A percentile compares a stretch with the other conserved stretches of the same genome.
These are phyloP conservation scores for Xylaria bambusicola DNA, from an alignment of 495 filamentous ascomycete species.

Conservation along the genomic window DNA sequence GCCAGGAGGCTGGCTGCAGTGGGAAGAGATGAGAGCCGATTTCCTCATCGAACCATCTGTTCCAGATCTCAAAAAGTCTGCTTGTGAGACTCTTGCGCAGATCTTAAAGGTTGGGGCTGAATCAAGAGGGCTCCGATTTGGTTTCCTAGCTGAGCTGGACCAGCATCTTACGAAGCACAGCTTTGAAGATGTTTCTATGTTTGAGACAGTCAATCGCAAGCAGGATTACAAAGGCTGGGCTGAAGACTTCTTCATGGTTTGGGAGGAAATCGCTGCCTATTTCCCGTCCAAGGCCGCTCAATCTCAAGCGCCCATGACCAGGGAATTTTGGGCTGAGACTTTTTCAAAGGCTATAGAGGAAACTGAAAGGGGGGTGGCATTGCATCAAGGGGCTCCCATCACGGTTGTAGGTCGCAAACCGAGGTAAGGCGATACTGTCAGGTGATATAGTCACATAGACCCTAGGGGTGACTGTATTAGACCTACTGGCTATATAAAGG, in stretches of 20 bases:
- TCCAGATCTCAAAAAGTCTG: not conserved
- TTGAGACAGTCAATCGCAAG: not conserved
- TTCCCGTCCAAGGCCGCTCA: constrained; percentile 20
- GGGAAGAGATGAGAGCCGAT: constrained; percentile 10
- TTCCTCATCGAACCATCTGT: constrained; percentile 8
- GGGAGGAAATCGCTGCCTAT: constrained; percentile 24
- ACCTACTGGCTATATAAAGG: too few relatives aligned
- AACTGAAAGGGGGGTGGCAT: constrained; percentile 25
- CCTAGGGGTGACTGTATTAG: too few relatives aligned
- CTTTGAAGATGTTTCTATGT: not conserved
- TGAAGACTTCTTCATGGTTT: constrained; percentile 27
- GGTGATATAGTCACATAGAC: too few relatives aligned
- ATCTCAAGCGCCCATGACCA: constrained; percentile 20
- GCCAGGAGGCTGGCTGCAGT: constrained; percentile 20
- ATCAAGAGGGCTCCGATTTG: not conserved
- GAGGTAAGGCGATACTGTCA: too few relatives aligned
- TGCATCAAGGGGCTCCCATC: constrained; percentile 16
- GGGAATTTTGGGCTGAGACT: constrained; percentile 20
- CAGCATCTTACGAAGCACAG: not conserved
- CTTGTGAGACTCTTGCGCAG: not conserved
- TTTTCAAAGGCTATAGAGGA: constrained; percentile 25
- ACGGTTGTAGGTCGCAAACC: constrained; percentile 18
- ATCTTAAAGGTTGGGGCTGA: constrained; percentile 7
- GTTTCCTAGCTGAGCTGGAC: not conserved
- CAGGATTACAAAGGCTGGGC: constrained; percentile 29